phyloP scores from a whole-genome alignment of 257 asterid genomes.

The Linaria vulgaris region DNA sequence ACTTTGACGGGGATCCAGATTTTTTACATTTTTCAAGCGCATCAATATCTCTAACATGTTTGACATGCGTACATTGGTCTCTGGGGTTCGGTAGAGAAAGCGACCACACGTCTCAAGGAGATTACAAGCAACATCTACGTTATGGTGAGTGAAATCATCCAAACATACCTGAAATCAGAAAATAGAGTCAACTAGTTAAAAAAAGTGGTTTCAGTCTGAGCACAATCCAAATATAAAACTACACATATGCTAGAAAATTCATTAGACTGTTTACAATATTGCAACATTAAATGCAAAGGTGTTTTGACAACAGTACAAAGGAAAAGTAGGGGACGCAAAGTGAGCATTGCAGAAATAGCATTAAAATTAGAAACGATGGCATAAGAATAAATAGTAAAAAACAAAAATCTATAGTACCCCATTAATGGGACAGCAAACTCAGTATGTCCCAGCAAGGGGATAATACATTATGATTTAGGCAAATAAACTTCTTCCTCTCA shows the following conservation, averaged over 20 bases:
- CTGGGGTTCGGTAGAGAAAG: slow-evolving; percentile 94
- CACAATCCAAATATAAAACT: slow-evolving; percentile 21
- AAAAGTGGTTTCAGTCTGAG: slow-evolving; percentile 11
- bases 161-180: slow-evolving; percentile 74
- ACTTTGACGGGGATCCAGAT: slow-evolving; percentile 98
- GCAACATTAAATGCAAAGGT: slow-evolving; percentile 13
- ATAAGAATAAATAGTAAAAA: neutral
- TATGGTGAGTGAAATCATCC: slow-evolving; percentile 97
- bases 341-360: neutral
- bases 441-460: slow-evolving; percentile 19
- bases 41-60: slow-evolving; percentile 97
- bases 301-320: neutral
- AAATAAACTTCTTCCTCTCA: slow-evolving; percentile 19
- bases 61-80: slow-evolving; percentile 88
- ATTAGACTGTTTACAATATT: neutral
- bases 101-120: slow-evolving; percentile 99
- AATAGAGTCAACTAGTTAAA: slow-evolving; percentile 16
- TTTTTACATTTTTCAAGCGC: slow-evolving; percentile 97
- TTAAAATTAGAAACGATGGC: too few relatives aligned
- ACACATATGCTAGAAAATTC: neutral
- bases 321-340: neutral
- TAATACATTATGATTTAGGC: slow-evolving; percentile 2
- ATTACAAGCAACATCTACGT: slow-evolving; percentile 95
- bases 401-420: slow-evolving; percentile 1
- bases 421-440: slow-evolving; percentile 26